Evolutionary conservation across 257 asterid species (phyloP).

Genomic region (Anisodus acutangulus): DNA sequence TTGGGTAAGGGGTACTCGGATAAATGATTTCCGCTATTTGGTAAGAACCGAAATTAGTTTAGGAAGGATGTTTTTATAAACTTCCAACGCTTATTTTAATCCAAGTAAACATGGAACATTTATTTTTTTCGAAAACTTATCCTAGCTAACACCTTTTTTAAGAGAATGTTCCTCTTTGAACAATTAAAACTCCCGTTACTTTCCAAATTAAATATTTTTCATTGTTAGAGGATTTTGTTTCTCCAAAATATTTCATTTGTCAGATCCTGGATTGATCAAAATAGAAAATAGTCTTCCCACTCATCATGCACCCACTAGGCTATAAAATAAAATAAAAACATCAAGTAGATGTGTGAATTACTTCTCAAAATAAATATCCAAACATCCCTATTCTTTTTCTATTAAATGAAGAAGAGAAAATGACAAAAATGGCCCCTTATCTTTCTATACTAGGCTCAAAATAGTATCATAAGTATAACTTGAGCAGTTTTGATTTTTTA

Average conservation of each 20-base stretch:
- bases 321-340: neutral
- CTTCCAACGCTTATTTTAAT: neutral
- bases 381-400: neutral
- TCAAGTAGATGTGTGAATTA: neutral
- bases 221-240: neutral
- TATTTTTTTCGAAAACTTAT: neutral
- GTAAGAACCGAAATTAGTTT: too few relatives aligned
- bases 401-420: neutral
- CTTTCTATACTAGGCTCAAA: too few relatives aligned
- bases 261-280: neutral
- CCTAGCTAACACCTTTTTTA: neutral
- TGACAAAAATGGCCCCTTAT: too few relatives aligned
- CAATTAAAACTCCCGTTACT: neutral
- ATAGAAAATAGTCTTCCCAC: neutral
- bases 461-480: too few relatives aligned
- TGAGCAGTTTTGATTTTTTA: too few relatives aligned
- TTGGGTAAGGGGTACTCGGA: too few relatives aligned
- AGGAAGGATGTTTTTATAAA: too few relatives aligned
- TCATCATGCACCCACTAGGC: neutral
- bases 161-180: neutral
- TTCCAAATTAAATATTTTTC: neutral
- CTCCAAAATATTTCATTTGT: neutral
- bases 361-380: neutral
- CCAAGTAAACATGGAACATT: neutral
- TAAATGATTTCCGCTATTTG: too few relatives aligned